Conservation (phyloP, 768 basidiomycete species). For the Chalciporus sphaerocephalus region DNA sequence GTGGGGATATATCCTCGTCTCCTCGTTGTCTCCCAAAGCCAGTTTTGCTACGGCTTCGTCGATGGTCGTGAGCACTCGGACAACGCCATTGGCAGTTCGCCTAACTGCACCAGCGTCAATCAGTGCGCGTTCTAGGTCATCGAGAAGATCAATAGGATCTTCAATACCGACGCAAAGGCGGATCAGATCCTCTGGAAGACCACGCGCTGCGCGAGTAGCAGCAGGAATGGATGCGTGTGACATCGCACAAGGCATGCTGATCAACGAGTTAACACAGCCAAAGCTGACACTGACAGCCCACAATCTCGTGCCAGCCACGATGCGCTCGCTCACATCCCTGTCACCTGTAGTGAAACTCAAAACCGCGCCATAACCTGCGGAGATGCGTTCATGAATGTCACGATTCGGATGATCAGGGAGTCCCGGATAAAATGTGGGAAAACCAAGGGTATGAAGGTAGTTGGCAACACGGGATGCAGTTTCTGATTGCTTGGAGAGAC, state of each 20-base stretch:
- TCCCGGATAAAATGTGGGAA: slow-evolving; percentile 90
- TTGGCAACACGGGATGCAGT: slow-evolving; percentile 79
- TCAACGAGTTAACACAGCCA: slow-evolving; percentile 95
- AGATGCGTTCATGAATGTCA: slow-evolving; percentile 87
- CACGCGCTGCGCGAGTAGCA: slow-evolving; percentile 90
- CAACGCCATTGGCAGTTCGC: slow-evolving; percentile 39
- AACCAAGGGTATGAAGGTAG: slow-evolving; percentile 81
- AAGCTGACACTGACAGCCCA: slow-evolving; percentile 99
- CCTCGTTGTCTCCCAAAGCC: slow-evolving; percentile 32
- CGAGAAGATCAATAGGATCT: slow-evolving; percentile 86
- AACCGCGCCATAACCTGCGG: slow-evolving; percentile 89
- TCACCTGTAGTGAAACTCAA: slow-evolving; percentile 92
- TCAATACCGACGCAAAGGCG: slow-evolving; percentile 98
- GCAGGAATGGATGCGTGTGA: slow-evolving; percentile 98
- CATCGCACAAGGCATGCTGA: slow-evolving; percentile 99
- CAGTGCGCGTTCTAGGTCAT: slow-evolving; percentile 91
- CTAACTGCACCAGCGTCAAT: slow-evolving; percentile 87
- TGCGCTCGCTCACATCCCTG: slow-evolving; percentile 83
- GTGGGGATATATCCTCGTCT: slow-evolving; percentile 11
- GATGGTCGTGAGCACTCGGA: slow-evolving; percentile 46
- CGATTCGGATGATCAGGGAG: slow-evolving; percentile 75
- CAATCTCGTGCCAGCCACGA: slow-evolving; percentile 86
- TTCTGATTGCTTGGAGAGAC: slow-evolving; percentile 91
- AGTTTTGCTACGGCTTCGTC: slow-evolving; percentile 68
- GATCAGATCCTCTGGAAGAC: slow-evolving; percentile 97